Evolutionary conservation across 768 basidiomycete genomes (phyloP).

Genomic region (Mycena sanguinolenta): DNA sequence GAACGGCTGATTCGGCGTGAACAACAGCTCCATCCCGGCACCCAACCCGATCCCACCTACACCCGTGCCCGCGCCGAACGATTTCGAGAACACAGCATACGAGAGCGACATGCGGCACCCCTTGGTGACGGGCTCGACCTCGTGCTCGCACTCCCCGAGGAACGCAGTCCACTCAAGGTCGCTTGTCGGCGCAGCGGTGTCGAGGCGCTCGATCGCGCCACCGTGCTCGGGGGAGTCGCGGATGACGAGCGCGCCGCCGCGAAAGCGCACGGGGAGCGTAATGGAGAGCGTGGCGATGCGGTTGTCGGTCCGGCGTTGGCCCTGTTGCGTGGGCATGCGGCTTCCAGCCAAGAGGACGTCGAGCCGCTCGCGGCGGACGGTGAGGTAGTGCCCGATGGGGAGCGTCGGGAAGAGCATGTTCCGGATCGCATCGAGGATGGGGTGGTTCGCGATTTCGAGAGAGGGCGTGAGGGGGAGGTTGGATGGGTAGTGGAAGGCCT

Average conservation of each 20-base stretch:
- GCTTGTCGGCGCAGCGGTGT: slow-evolving; percentile 69
- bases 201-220: slow-evolving; percentile 70
- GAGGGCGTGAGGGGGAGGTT: slow-evolving; percentile 81
- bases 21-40: slow-evolving; percentile 68
- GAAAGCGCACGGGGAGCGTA: slow-evolving; percentile 80
- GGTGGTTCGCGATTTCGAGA: slow-evolving; percentile 85
- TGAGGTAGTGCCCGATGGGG: slow-evolving; percentile 77
- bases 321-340: slow-evolving; percentile 67
- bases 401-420: slow-evolving; percentile 80
- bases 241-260: slow-evolving; percentile 75
- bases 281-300: slow-evolving; percentile 80
- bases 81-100: slow-evolving; percentile 78
- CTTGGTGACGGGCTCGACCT: slow-evolving; percentile 77
- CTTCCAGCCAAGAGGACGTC: slow-evolving; percentile 77
- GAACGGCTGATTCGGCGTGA: slow-evolving; percentile 80
- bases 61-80: slow-evolving; percentile 68
- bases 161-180: slow-evolving; percentile 87
- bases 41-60: slow-evolving; percentile 30
- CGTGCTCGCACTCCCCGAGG: slow-evolving; percentile 80
- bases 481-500: slow-evolving; percentile 80
- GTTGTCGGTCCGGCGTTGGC: slow-evolving; percentile 70
- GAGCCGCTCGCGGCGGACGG: slow-evolving; percentile 74
- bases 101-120: slow-evolving; percentile 79
- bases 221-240: slow-evolving; percentile 58
- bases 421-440: slow-evolving; percentile 83